Evolutionary conservation across 2,329 filamentous ascomycete genomes (phyloP), one percentile per base, ranked within the genome.

Genomic region (Xylariaceae sp.): DNA sequence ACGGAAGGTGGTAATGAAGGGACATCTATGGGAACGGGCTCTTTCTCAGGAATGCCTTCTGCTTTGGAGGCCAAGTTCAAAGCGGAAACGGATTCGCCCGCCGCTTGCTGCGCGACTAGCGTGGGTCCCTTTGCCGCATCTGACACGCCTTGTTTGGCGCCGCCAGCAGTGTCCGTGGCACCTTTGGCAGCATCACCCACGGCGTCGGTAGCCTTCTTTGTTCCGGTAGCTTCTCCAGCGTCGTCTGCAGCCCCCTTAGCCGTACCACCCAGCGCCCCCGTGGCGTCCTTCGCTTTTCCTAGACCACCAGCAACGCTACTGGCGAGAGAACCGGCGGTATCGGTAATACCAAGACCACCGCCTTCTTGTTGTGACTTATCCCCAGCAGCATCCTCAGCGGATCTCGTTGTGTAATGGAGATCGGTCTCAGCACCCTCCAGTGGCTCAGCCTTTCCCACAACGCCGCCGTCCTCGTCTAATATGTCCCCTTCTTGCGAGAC

Each of bases 1-100:
- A 62, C 59, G 37, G 75, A 71, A 46, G 77, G 58, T 70, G 74
- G 60, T 67, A 77, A 55, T 65, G 74, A 55, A 63, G 67, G 65
- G 72, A 78, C 67, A 69, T 76, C 65, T 67, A 72, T 51, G 12
- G 63, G 57, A 2, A 57, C 29, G 6, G 51, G 46, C 4, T 41
- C 59, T 54, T 63, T 46, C 16, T 66, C 57, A 2, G 57, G 21
- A 16, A 65, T 41, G 4, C 50, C 60, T 7, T 55, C 54, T 18
- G 48, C 56, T 30, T 66, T 58, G 2, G 60, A 61, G 26, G 54
- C 62, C 1, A 58, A 19, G 22, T 54, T 13, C 3, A 34, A 15
- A 34, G 32, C 32, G 5, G 32, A 34, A 12, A 34, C 32, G 32
- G 32, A 34, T 34, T 34, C 10, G 10, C 13, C 32, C 32, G 3